Base-by-base conservation (phyloP, 371 early-diverging fungal genomes). In the Mucor velutinosus region DNA sequence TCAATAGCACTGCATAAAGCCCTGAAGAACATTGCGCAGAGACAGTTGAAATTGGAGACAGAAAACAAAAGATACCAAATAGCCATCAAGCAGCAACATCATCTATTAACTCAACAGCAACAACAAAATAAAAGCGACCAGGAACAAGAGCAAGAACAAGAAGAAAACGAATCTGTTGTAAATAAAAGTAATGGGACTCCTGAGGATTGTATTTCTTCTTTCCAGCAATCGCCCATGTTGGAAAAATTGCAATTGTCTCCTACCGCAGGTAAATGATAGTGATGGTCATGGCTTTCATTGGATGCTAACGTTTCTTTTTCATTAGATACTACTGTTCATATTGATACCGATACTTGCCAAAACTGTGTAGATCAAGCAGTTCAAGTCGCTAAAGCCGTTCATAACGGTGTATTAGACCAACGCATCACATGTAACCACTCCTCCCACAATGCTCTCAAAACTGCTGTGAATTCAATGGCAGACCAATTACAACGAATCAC, bases 381-480 rank as follows among this genome's bases (percentile, higher is more conserved):
- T 56, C 60, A 78, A 41, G 83, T 85, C 3, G 82, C 83, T 7
- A 74, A 77, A 12, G 85, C 88, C 47, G 81, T 87, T 21, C 74
- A 77, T 56, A 70, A 69, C 35, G 88, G 88, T 25, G 77, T 80
- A 57, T 73, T 87, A 7, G 58, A 75, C 25, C 74, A 80, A 59
- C 79, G 86, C 45, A 79, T 87, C 43, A 74, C 75, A 0, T 87
- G 88, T 41, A 66, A 70, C 7, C 79, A 83, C 59, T 56, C 56
- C 29, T 30, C 29, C 6, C 29, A 56, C 29, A 86, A 76, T 45
- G 72, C 76, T 19, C 70, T 89, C 7, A 86, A 86, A 60, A 77
- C 73, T 8, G 87, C 88, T 10, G 81, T 92, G 58, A 92, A 92
- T 63, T 71, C 79, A n/a, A 90, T 92, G 90, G 87, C 85, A 11